phyloP scores from a whole-genome alignment of 805 yeast species.

The Pichia deserticola region DNA sequence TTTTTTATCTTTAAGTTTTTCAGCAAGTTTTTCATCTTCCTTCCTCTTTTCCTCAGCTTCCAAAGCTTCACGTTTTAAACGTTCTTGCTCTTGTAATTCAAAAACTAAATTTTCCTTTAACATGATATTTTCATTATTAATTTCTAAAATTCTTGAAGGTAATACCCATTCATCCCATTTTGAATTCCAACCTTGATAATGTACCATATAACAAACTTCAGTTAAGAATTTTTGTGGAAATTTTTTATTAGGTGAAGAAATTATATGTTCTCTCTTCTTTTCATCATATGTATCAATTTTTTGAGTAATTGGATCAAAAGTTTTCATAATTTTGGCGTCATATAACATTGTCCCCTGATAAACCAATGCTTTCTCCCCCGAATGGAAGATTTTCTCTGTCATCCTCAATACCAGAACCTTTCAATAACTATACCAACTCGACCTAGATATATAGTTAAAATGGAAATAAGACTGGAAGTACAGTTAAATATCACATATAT shows the following conservation, averaged over 20 bases:
- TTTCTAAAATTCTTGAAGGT: conserved; percentile 56
- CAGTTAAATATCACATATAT: too few species aligned
- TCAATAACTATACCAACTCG: too few species aligned
- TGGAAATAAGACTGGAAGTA: too few species aligned
- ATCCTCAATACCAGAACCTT: not conserved
- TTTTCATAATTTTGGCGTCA: conserved; percentile 72
- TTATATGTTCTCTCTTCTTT: conserved; percentile 33
- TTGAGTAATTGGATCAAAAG: conserved; percentile 47
- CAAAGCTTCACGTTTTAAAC: conserved; percentile 1
- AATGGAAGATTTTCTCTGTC: not conserved
- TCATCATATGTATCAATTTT: conserved; percentile 25
- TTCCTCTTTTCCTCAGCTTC: not conserved
- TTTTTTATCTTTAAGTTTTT: not conserved
- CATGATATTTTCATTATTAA: conserved; percentile 58
- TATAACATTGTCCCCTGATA: conserved; percentile 87
- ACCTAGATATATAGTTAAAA: too few species aligned
- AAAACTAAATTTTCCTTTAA: conserved; percentile 52
- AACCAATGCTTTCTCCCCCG: conserved; percentile 47
- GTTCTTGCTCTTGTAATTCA: conserved; percentile 4
- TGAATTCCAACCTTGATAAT: conserved; percentile 92
- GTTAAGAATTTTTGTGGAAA: conserved; percentile 16
- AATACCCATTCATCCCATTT: conserved; percentile 98
- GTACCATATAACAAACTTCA: conserved; percentile 49
- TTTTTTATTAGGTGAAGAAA: conserved; percentile 16
- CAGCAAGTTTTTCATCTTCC: not conserved